Conservation (phyloP, 192 early-diverging fungal species). For the Coemansia sp. region DNA sequence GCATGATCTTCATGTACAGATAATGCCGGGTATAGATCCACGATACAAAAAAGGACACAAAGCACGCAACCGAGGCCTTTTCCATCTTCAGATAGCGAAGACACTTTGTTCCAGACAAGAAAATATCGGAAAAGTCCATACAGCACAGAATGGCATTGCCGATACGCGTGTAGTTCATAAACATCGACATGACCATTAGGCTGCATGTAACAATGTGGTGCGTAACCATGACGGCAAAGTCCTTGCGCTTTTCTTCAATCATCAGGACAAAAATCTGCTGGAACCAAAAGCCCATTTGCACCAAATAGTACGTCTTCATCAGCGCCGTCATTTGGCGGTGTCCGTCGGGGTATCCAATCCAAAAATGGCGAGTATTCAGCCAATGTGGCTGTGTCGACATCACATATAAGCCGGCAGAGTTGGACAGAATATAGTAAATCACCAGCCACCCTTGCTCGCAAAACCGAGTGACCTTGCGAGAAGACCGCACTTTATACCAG, state of each 20-base stretch:
- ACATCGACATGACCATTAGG: conserved; percentile 64
- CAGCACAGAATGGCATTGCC: conserved; percentile 75
- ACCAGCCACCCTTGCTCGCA: conserved; percentile 72
- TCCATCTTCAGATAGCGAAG: conserved; percentile 68
- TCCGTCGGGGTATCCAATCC: conserved; percentile 65
- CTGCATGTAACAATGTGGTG: conserved; percentile 78
- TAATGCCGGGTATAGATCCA: conserved; percentile 79
- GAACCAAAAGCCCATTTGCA: conserved; percentile 76
- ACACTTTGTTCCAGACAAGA: conserved; percentile 72
- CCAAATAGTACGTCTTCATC: conserved; percentile 72
- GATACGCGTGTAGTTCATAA: conserved; percentile 67
- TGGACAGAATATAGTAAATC: conserved; percentile 63
- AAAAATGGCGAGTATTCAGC: conserved; percentile 67
- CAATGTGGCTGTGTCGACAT: conserved; percentile 70
- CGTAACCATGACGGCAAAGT: conserved; percentile 65
- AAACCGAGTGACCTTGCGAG: conserved; percentile 55
- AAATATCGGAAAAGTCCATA: conserved; percentile 80
- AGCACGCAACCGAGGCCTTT: conserved; percentile 58
- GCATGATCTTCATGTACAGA: conserved; percentile 64
- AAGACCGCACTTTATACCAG: conserved; percentile 33
- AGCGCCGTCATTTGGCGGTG: conserved; percentile 56
- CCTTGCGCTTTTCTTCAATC: conserved; percentile 72
- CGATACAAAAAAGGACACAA: conserved; percentile 65
- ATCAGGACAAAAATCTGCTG: conserved; percentile 75
- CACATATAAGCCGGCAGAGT: conserved; percentile 62